Evolutionary conservation across 1,284 basidiomycete species (phyloP).

Genomic region (Leccinum colubrinum): DNA sequence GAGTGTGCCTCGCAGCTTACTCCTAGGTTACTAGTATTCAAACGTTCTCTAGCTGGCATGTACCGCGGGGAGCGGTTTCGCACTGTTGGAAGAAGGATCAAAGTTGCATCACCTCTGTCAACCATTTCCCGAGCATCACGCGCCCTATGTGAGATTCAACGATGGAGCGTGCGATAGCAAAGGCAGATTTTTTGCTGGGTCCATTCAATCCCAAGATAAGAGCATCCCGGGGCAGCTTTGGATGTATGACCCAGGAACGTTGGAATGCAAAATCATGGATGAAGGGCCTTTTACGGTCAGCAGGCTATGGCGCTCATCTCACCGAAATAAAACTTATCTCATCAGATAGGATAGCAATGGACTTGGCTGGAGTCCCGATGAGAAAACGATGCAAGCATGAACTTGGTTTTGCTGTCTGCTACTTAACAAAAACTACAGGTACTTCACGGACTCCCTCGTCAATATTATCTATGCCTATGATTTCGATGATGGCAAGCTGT

Average conservation of each 20-base stretch:
- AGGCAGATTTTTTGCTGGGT: conserved; percentile 66
- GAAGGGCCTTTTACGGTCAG: conserved; percentile 64
- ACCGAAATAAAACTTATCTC: not conserved
- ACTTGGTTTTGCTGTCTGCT: not conserved
- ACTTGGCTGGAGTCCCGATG: conserved; percentile 25
- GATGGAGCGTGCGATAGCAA: conserved; percentile 65
- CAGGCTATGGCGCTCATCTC: not conserved
- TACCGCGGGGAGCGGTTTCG: conserved; percentile 21
- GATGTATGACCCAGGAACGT: conserved; percentile 52
- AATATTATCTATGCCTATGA: conserved; percentile 70
- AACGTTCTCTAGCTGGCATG: conserved; percentile 18
- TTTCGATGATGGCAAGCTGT: conserved; percentile 52
- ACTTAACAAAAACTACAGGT: conserved; percentile 38
- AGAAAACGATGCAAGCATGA: conserved; percentile 22
- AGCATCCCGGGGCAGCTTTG: conserved; percentile 57
- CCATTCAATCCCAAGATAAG: conserved; percentile 49
- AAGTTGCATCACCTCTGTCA: conserved; percentile 35
- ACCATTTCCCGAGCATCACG: conserved; percentile 45
- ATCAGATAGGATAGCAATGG: conserved; percentile 21
- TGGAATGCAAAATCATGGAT: conserved; percentile 51
- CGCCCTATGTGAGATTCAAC: conserved; percentile 57
- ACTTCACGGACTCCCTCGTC: conserved; percentile 63
- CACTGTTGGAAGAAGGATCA: conserved; percentile 16
- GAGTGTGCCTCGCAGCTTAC: not conserved
- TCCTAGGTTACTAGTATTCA: not conserved